Evolutionary conservation across 2,329 filamentous ascomycete species (phyloP).

Genomic region (Colletotrichum incanum): DNA sequence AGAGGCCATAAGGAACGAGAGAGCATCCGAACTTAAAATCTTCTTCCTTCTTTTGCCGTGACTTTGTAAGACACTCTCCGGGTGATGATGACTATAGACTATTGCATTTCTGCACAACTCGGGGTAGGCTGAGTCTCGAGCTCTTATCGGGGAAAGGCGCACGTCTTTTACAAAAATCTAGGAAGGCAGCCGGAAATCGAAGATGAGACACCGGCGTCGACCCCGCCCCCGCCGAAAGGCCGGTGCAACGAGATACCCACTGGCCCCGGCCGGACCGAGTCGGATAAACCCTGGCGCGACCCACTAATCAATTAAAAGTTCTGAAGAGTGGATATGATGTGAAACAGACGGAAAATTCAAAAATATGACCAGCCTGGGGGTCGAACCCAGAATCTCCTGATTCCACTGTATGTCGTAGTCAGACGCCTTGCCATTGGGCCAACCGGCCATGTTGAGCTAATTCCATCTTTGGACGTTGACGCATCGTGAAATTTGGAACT

Average conservation of each 20-base stretch:
- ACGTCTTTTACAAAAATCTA: background rate
- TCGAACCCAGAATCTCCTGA: constrained; percentile 44
- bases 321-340: background rate
- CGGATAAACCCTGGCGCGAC: background rate
- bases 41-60: background rate
- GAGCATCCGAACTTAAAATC: background rate
- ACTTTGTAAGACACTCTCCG: background rate
- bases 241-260: background rate
- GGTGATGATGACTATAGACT: background rate
- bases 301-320: no score
- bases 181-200: background rate
- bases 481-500: rapidly evolving
- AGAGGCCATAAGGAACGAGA: background rate
- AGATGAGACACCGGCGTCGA: background rate
- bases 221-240: background rate
- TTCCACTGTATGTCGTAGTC: constrained; percentile 52
- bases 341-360: background rate
- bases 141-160: no score
- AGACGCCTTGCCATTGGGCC: constrained; percentile 61
- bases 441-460: constrained; percentile 40
- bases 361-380: constrained; percentile 41
- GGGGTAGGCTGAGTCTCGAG: background rate
- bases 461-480: background rate
- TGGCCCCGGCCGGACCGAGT: no score
- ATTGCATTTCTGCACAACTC: no score